These are phyloP conservation scores for Thymus mandschuricus DNA, from an alignment of 257 asterid species.

Conservation along the genomic window DNA sequence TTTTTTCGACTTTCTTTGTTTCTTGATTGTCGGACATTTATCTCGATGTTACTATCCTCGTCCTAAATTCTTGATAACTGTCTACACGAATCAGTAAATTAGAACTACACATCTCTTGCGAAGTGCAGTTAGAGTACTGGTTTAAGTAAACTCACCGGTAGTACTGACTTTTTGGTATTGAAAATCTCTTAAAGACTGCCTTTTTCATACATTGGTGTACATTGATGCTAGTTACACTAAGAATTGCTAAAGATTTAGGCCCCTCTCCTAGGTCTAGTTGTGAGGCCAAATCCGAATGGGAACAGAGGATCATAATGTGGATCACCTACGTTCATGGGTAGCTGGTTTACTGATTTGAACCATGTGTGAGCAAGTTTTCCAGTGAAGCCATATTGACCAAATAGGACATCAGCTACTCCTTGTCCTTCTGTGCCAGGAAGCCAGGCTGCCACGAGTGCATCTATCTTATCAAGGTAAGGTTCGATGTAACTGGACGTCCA, in stretches of 20 bases:
- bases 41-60: background rate
- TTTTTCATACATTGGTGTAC: background rate
- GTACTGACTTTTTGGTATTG: background rate
- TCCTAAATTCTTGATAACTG: background rate
- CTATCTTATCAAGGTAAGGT: constrained; percentile 48
- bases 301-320: constrained; percentile 60
- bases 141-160: background rate
- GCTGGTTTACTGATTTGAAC: constrained; percentile 63
- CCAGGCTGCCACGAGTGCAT: constrained; percentile 69
- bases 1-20: background rate
- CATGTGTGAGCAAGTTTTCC: constrained; percentile 66
- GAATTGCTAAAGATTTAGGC: constrained; percentile 9
- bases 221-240: background rate
- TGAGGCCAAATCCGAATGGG: constrained; percentile 58
- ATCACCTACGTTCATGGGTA: constrained; percentile 72
- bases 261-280: constrained; percentile 35
- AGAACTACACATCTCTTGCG: no score
- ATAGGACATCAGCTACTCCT: constrained; percentile 59
- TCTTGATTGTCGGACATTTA: background rate
- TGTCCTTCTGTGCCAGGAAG: constrained; percentile 70
- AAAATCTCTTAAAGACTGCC: background rate
- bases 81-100: background rate
- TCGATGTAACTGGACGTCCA: constrained; percentile 57
- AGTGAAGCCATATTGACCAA: constrained; percentile 60
- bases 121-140: background rate